phyloP scores from a whole-genome alignment of 1,139 yeast genomes.

The Pichia sp. region DNA sequence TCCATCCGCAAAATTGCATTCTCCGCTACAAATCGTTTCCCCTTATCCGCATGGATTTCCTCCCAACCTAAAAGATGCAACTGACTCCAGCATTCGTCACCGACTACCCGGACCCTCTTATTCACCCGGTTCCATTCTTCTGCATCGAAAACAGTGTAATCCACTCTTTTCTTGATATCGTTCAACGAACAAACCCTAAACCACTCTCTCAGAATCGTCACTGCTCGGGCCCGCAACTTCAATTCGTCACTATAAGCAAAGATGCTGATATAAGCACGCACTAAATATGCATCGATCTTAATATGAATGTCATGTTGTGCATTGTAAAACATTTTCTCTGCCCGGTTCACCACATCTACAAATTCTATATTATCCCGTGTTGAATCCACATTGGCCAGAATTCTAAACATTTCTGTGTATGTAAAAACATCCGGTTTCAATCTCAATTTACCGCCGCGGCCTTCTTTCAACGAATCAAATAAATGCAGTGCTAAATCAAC shows the following conservation, averaged over 20 bases:
- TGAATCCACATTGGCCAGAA: slow-evolving; percentile 22
- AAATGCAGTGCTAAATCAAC: slow-evolving; percentile 28
- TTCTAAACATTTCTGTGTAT: slow-evolving; percentile 31
- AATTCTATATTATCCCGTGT: slow-evolving; percentile 7
- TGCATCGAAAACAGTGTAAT: slow-evolving; percentile 1
- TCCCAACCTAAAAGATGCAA: not conserved
- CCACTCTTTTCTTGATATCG: slow-evolving; percentile 17
- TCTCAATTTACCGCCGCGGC: slow-evolving; percentile 12
- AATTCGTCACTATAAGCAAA: slow-evolving; percentile 24
- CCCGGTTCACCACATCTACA: slow-evolving; percentile 14
- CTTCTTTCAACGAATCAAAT: slow-evolving; percentile 21
- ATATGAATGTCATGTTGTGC: slow-evolving; percentile 18
- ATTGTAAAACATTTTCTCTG: slow-evolving; percentile 20
- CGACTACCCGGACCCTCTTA: not conserved
- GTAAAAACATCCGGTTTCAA: slow-evolving; percentile 29
- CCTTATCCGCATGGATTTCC: slow-evolving; percentile 20
- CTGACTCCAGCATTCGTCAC: not conserved
- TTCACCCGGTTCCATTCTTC: slow-evolving; percentile 2
- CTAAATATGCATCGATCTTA: slow-evolving; percentile 19
- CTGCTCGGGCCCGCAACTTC: slow-evolving; percentile 22
- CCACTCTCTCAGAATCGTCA: slow-evolving; percentile 27
- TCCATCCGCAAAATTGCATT: slow-evolving; percentile 20
- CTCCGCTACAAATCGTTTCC: slow-evolving; percentile 21
- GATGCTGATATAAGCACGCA: slow-evolving; percentile 22
- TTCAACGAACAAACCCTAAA: slow-evolving; percentile 24